phyloP scores from a whole-genome alignment of 2,329 filamentous ascomycete genomes.

The Trichoderma asperellum region DNA sequence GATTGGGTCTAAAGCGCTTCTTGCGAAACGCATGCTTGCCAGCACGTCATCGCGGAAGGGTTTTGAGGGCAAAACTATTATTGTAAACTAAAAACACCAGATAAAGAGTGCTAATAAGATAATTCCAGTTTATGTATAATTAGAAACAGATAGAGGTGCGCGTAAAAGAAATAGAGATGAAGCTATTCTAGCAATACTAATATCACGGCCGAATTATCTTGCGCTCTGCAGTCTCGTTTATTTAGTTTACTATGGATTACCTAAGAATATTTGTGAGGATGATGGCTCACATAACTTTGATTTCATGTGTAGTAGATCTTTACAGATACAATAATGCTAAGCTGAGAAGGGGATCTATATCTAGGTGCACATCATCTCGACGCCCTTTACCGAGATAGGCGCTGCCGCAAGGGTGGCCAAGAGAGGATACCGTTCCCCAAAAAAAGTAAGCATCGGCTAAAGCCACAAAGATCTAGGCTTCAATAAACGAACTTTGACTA shows the following conservation, averaged over 20 bases:
- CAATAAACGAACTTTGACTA: neutral
- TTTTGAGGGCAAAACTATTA: neutral
- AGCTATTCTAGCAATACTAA: neutral
- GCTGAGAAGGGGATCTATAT: conserved; percentile 7
- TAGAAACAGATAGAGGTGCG: neutral
- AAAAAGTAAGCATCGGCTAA: neutral
- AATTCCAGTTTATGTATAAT: neutral
- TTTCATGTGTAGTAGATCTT: neutral
- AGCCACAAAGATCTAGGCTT: conserved; percentile 3
- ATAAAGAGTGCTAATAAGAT: neutral
- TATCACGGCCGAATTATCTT: neutral
- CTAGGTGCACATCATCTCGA: neutral
- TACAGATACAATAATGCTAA: neutral
- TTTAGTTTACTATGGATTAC: neutral
- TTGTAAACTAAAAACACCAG: neutral
- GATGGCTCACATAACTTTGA: neutral
- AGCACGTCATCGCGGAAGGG: conserved; percentile 27
- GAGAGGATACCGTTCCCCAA: neutral
- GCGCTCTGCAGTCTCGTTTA: neutral
- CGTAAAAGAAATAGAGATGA: neutral
- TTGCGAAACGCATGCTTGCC: conserved; percentile 29
- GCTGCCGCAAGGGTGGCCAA: neutral
- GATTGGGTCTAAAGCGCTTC: neutral
- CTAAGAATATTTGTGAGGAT: neutral
- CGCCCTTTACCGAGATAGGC: conserved; percentile 9